These are phyloP conservation scores for Phytophthora macrochlamydospora DNA, from an alignment of 352 stramenopile genomes.

Conservation along the genomic window DNA sequence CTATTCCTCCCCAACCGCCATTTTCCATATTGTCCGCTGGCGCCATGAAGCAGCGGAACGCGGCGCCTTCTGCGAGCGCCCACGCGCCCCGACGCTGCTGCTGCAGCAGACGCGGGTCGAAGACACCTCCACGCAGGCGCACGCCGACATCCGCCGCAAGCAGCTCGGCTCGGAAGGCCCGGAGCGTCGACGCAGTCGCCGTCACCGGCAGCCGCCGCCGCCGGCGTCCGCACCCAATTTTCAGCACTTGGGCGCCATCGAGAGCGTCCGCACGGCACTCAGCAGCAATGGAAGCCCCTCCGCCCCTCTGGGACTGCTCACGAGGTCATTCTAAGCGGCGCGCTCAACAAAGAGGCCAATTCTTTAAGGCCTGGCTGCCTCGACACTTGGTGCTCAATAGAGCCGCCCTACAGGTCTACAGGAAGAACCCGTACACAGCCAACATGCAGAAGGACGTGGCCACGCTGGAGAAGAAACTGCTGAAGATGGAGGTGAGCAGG, in stretches of 20 bases:
- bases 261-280: constrained; percentile 37
- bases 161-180: constrained; percentile 21
- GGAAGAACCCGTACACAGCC: constrained; percentile 60
- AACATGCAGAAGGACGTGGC: constrained; percentile 36
- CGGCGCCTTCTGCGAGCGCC: not conserved
- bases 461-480: constrained; percentile 56
- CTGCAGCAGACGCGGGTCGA: constrained; percentile 19
- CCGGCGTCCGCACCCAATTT: constrained; percentile 13
- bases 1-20: not conserved
- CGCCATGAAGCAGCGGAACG: constrained; percentile 1
- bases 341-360: constrained; percentile 72
- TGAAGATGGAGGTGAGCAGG: constrained; percentile 68
- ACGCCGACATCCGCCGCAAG: constrained; percentile 17
- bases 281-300: constrained; percentile 21
- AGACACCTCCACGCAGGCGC: constrained; percentile 14
- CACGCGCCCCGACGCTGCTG: constrained; percentile 11
- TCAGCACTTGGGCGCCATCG: constrained; percentile 37
- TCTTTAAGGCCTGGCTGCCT: constrained; percentile 80
- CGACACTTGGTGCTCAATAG: constrained; percentile 74
- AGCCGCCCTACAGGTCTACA: constrained; percentile 68
- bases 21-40: not conserved
- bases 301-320: constrained; percentile 7
- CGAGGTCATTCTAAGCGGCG: constrained; percentile 64
- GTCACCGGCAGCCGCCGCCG: constrained; percentile 5
- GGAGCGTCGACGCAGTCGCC: not conserved